phyloP scores from a whole-genome alignment of 176 grass and related monocot species.

The Poa pratensis region DNA sequence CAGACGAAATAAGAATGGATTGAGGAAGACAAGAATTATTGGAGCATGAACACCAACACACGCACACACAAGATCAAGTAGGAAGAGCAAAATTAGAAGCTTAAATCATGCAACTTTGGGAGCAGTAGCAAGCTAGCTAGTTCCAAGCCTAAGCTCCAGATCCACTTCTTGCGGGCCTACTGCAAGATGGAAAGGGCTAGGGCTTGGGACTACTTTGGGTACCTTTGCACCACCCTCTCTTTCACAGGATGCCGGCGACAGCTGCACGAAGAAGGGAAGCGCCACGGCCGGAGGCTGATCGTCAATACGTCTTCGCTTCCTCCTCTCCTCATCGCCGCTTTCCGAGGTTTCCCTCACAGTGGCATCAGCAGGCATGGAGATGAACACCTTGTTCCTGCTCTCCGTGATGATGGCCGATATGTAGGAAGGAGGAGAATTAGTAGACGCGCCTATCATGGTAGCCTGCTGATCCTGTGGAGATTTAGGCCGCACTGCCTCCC shows the following conservation, averaged over 20 bases:
- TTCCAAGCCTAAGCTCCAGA: constrained; percentile 62
- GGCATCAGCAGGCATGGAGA: constrained; percentile 26
- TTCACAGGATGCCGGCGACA: constrained; percentile 5
- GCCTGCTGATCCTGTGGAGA: constrained; percentile 20
- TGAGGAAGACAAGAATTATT: neutral
- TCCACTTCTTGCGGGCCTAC: constrained; percentile 51
- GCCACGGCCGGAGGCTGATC: neutral
- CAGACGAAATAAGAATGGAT: constrained; percentile 11
- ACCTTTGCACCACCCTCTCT: constrained; percentile 42
- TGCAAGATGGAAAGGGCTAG: constrained; percentile 44
- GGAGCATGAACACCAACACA: constrained; percentile 23
- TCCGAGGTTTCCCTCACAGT: neutral
- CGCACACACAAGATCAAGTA: neutral
- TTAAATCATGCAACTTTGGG: constrained; percentile 36
- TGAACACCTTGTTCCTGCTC: constrained; percentile 46
- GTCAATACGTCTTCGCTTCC: constrained; percentile 44
- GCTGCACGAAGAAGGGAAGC: constrained; percentile 27
- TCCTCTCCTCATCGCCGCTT: constrained; percentile 26
- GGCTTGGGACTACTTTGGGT: constrained; percentile 47
- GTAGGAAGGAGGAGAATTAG: constrained; percentile 38
- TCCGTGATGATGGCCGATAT: constrained; percentile 51
- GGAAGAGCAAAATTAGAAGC: constrained; percentile 23
- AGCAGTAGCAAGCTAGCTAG: constrained; percentile 22
- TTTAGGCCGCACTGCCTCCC: constrained; percentile 26
- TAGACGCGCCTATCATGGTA: neutral